Base-by-base conservation (phyloP, 2,329 filamentous ascomycete species). In the Aspergillus hortae region DNA sequence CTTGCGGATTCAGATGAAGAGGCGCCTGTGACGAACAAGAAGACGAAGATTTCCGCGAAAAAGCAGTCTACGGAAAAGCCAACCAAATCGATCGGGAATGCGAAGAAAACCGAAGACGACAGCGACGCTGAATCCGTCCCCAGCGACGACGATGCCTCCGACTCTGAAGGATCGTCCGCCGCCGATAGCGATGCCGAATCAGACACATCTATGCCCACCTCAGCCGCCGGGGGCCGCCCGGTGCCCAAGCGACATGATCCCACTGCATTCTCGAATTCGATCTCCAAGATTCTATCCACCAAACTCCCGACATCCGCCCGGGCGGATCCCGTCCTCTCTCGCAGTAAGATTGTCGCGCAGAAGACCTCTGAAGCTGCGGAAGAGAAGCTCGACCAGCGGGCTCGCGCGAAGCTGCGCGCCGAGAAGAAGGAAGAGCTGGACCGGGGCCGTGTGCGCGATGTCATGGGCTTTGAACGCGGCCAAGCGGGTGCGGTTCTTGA, bases 221-320 rank as follows among this genome's bases (percentile, higher is more conserved):
- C 71, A 46, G 72, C 71, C 44, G 68, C 66, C 52, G 73, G 74
- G 46, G 66, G 68, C 40, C 67, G 61, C 56, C 46, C 61, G 7
- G 57, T 72, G 9, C 60, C 72, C 11, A 97, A 97, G 75, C 87
- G 92, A 67, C 95, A 96, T 74, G 92, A 99, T 71, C 92, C 94
- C 2, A 78, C 81, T 57, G 91, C 90, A 48, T 97, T 99, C 71
- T 90, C 92, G 21, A 95, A 87, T 1, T 96, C 91, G 46, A 90
- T 99, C 64, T 88, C 89, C 61, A 95, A 94, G 72, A 96, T 99
- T 68, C 81, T 99, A 42, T 86, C 85, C 51, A 92, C 90, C 46
- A 97, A 97, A 74, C 80, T 97, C 9, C 87, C 91, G 1, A 85
- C 83, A 6, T 82, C 88, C 30, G 90, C 90, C 67, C 88, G 92